Percentiles rank a stretch among this genome's conserved stretches.
Conservation (phyloP, 176 grass and related monocot genomes). For the Oryza officinalis region DNA sequence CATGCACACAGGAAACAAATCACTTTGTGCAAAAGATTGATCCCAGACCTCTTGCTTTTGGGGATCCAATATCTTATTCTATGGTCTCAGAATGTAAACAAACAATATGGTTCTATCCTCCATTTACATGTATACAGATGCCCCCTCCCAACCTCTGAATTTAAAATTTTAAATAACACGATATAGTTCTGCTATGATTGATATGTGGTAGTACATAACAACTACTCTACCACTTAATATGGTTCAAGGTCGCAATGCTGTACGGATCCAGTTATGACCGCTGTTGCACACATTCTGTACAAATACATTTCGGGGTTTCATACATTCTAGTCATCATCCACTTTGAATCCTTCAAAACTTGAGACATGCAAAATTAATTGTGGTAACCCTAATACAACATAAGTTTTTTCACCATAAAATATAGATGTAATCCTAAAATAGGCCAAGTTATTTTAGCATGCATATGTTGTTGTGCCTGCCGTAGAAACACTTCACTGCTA, state of each 20-base stretch:
- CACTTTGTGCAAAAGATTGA: not conserved
- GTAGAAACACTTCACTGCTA: not conserved
- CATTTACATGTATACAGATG: not conserved
- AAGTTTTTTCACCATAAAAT: not conserved
- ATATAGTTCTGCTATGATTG: no score
- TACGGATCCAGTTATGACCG: no score
- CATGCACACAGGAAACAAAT: not conserved
- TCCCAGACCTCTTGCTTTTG: not conserved
- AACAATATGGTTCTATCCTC: not conserved
- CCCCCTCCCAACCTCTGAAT: not conserved
- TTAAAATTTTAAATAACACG: no score
- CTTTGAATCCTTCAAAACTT: not conserved
- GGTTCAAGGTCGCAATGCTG: no score
- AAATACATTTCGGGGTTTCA: slow-evolving; percentile 3
- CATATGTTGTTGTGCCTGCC: no score
- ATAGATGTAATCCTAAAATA: not conserved
- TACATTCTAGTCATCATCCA: not conserved
- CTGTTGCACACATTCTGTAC: not conserved
- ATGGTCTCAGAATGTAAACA: not conserved
- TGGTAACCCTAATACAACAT: not conserved
- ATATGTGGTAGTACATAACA: no score
- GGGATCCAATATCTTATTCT: not conserved
- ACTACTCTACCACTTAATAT: no score
- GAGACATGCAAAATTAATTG: not conserved
- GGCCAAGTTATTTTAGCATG: not conserved